Evolutionary conservation across 2,329 filamentous ascomycete species (phyloP).

Genomic region (Diplodia corticola): DNA sequence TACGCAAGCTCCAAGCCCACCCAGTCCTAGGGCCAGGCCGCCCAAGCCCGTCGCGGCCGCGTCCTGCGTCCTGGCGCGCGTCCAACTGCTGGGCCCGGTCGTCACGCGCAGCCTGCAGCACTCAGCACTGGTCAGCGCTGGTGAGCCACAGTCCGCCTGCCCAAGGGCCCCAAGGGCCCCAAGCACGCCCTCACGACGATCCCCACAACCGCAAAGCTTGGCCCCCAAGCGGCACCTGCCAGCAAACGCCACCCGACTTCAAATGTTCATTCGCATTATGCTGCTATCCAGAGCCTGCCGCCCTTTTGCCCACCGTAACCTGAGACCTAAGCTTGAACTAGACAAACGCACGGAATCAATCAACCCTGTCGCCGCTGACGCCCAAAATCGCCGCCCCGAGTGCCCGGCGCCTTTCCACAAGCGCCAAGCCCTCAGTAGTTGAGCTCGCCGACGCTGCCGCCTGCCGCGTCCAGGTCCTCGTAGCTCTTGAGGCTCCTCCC

Average conservation of each 20-base stretch:
- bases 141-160: not conserved
- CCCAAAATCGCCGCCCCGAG: slow-evolving; percentile 8
- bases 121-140: too few relatives aligned
- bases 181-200: too few relatives aligned
- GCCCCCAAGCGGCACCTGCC: not conserved
- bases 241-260: not conserved
- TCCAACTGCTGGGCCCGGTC: not conserved
- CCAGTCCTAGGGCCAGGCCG: not conserved
- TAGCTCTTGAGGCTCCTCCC: slow-evolving; percentile 95
- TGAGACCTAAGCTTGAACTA: not conserved
- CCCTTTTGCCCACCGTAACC: slow-evolving; percentile 4
- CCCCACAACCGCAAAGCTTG: slow-evolving; percentile 15
- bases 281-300: not conserved
- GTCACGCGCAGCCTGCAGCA: slow-evolving; percentile 7
- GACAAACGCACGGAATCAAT: not conserved
- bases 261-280: not conserved
- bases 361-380: not conserved
- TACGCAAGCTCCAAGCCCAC: slow-evolving; percentile 14
- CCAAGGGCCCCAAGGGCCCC: too few relatives aligned
- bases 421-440: slow-evolving; percentile 67
- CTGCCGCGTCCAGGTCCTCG: slow-evolving; percentile 87
- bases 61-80: slow-evolving; percentile 2
- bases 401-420: not conserved
- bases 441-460: slow-evolving; percentile 72
- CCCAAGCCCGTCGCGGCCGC: not conserved